Conservation (phyloP, 768 basidiomycete genomes). For the Chlorophyllum brunneum region DNA sequence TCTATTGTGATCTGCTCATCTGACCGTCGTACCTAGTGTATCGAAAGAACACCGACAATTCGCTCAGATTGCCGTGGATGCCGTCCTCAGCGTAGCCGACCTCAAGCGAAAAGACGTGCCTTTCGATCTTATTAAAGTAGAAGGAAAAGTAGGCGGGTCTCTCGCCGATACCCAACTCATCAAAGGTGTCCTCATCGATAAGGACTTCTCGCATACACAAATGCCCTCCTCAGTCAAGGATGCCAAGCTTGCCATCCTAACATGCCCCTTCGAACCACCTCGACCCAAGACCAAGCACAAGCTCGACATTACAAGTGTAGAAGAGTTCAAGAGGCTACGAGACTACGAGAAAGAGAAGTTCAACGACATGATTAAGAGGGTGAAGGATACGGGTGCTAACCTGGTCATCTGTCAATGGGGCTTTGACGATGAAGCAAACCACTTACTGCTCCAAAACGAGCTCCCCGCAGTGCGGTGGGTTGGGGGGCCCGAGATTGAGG, state of each 20-base stretch:
- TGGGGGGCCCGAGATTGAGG: slow-evolving; percentile 98
- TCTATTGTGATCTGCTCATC: neutral
- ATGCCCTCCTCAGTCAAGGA: slow-evolving; percentile 90
- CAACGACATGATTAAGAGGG: slow-evolving; percentile 91
- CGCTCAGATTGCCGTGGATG: slow-evolving; percentile 96
- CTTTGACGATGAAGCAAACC: slow-evolving; percentile 99
- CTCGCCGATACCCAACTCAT: slow-evolving; percentile 94
- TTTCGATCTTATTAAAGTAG: slow-evolving; percentile 98
- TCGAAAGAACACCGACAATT: slow-evolving; percentile 96
- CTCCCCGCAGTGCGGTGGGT: slow-evolving; percentile 98
- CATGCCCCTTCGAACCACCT: slow-evolving; percentile 98
- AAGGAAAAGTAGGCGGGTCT: slow-evolving; percentile 97
- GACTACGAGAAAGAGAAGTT: slow-evolving; percentile 98
- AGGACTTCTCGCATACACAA: slow-evolving; percentile 99
- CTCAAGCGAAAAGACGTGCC: slow-evolving; percentile 91
- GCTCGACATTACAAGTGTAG: slow-evolving; percentile 92
- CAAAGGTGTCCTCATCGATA: slow-evolving; percentile 97
- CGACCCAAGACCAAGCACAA: slow-evolving; percentile 99
- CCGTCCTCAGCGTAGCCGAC: slow-evolving; percentile 93
- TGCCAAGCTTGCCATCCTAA: slow-evolving; percentile 93
- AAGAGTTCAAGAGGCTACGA: slow-evolving; percentile 93
- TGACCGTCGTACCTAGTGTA: slow-evolving; percentile 52
- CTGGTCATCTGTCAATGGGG: slow-evolving; percentile 99
- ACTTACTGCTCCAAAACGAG: slow-evolving; percentile 95
- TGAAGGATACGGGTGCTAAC: slow-evolving; percentile 96